A percentile compares a stretch with the other conserved stretches of the same genome.
Conservation (phyloP, 2,329 filamentous ascomycete genomes). For the Diatrype stigma region DNA sequence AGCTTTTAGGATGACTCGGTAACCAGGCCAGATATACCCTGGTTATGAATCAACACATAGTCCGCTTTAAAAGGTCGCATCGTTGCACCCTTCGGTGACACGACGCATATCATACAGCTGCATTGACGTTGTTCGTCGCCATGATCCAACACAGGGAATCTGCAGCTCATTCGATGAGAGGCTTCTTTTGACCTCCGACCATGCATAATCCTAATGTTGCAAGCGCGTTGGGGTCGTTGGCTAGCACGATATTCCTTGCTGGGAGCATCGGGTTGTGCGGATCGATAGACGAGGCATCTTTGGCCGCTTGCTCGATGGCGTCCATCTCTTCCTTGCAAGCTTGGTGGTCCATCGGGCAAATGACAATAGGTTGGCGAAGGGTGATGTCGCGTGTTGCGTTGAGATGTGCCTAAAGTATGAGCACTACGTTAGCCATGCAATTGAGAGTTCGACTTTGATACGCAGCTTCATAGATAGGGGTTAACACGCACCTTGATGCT, state of each 20-base stretch:
- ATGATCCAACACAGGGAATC: neutral
- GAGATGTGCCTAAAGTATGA: slow-evolving; percentile 68
- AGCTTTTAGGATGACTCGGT: neutral
- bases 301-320: slow-evolving; percentile 91
- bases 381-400: slow-evolving; percentile 84
- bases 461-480: no score
- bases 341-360: slow-evolving; percentile 91
- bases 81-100: neutral
- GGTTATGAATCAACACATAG: no score
- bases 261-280: slow-evolving; percentile 92
- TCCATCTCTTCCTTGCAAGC: slow-evolving; percentile 99
- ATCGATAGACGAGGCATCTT: slow-evolving; percentile 84
- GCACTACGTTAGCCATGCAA: slow-evolving; percentile 9
- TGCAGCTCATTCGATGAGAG: slow-evolving; percentile 54
- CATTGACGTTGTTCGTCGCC: neutral
- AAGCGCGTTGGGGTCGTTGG: slow-evolving; percentile 65
- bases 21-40: neutral
- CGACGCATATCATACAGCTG: neutral
- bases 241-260: slow-evolving; percentile 73
- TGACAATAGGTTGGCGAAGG: slow-evolving; percentile 87
- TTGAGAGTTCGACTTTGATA: neutral
- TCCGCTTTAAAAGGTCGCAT: no score
- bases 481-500: slow-evolving; percentile 71
- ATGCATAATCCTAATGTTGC: slow-evolving; percentile 59
- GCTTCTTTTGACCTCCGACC: slow-evolving; percentile 62